A percentile compares a stretch with the other conserved stretches of the same genome.
phyloP scores from a whole-genome alignment of 805 yeast genomes.

The Metschnikowia kofuensis region DNA sequence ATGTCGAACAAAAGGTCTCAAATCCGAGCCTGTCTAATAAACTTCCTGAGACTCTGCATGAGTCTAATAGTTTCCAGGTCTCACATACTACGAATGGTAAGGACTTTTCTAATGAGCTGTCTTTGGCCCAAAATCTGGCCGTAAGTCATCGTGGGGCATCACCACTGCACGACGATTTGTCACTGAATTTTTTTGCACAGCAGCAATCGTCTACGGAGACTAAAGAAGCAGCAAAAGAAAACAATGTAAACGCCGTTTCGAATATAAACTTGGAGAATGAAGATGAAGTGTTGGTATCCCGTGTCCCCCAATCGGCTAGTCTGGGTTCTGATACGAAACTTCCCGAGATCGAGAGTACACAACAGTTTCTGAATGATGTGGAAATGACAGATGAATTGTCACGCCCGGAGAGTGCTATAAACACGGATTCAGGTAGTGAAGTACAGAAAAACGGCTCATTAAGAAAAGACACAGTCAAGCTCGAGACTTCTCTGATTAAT shows the following conservation, averaged over 20 bases:
- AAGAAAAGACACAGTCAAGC: not conserved
- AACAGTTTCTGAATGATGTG: not conserved
- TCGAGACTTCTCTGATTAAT: not conserved
- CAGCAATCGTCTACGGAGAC: not conserved
- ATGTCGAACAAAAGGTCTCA: no score
- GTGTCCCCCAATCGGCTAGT: not conserved
- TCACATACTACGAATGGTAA: no score
- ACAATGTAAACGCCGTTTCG: not conserved
- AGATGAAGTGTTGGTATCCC: not conserved
- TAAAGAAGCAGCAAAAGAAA: not conserved
- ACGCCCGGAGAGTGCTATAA: not conserved
- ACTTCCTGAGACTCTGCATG: no score
- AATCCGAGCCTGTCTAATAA: no score
- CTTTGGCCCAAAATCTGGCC: not conserved
- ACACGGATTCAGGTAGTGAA: not conserved
- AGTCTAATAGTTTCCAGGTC: no score
- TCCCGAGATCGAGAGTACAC: not conserved
- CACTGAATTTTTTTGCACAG: slow-evolving; percentile 6
- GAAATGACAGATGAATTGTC: not conserved
- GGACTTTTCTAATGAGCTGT: not conserved
- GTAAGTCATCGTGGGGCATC: not conserved
- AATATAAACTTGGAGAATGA: not conserved
- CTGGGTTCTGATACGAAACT: not conserved
- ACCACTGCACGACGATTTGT: not conserved
- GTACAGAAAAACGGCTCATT: not conserved